Evolutionary conservation across 371 early-diverging fungal species (phyloP), one percentile per base, ranked within the genome.

Genomic region (Nematocida minor): DNA sequence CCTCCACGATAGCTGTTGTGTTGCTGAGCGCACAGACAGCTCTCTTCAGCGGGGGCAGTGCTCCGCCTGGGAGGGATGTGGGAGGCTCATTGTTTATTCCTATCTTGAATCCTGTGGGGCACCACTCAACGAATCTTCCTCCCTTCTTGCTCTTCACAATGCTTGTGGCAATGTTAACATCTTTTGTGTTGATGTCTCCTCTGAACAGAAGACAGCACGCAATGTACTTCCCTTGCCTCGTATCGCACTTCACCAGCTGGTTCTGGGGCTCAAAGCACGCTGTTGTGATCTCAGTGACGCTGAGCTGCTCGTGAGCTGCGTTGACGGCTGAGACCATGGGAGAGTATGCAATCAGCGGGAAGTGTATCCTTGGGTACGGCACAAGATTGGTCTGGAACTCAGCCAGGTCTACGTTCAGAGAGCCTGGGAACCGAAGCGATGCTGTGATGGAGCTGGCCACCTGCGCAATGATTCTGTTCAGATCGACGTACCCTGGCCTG

Each of bases 381-480:
- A 95, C 94, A 86, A 95, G 87, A 87, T 95, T 95, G 79, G 94
- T 93, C 86, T 93, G 93, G 89, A 94, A 93, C 87, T 95, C 94
- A 77, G 89, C 92, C 85, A 95, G 85, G 85, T 95, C 95, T 34
- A 94, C 94, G 86, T 95, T 95, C 80, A 95, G 88, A 40, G 91
- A 90, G 63, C 95, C 95, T 74, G 91, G 91, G 87, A 98, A 98
- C 84, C 98, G 92, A 67, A 98, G 89, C 48, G 87, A 84, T 6
- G 96, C 94, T 64, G 97, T 98, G 88, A 98, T 95, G 79, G 96
- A 95, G 53, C 96, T 96, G 51, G 96, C 96, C 53, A 96, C 95
- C 87, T 96, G 99, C 68, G 99, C 95, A 84, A 98, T 95, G 80
- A 96, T 87, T 82, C 95, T 89, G 89, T 98, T 98, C 79, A 98